Base-by-base conservation (phyloP, 441 rosid genomes). In the Populus hybrid region DNA sequence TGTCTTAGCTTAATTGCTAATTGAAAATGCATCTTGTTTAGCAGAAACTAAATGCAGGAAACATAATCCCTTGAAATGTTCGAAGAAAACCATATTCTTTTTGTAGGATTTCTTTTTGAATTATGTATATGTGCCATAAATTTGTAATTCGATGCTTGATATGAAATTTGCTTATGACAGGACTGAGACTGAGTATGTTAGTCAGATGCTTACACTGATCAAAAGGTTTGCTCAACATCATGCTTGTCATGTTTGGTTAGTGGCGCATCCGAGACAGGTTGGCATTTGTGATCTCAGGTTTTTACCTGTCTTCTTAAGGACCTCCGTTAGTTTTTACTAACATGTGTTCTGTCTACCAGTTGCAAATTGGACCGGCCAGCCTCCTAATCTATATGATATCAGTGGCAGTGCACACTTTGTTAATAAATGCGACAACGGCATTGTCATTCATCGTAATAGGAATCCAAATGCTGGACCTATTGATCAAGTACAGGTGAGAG, bases 231-330 rank as follows among this genome's bases (percentile, higher is more conserved):
- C 98, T 66, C 98, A 92, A 79, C 97, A 91, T 84, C 93, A 94
- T 64, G 79, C 91, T 6, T 94, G 98, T 74, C 99, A 96, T 86
- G 97, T 96, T 66, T 96, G 99, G 99, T 94, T 96, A 59, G 99
- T 96, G 33, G 98, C 99, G n/a, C 99, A 96, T 89, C 99, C 99
- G 23, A 89, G 91, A 84, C 99, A 96, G 99, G 97, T 90, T 74
- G 40, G 84, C 31, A 50, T 64, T 42, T 18, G 9, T 45, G 33
- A 73, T 36, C 29, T 64, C 85, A 28, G 24, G 21, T 35, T 23
- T 61, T 24, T 40, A 45, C 18, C n/a, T 33, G 20, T 35, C 61
- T 40, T 20, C 69, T 16, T 56, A 74, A 53, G 76, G 59, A 68
- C 71, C 64, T 33, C 66, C 35, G 20, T 40, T 42, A 36, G 64